phyloP scores from a whole-genome alignment of 2,329 filamentous ascomycete species.

The Chrysoporthe deuterocubensis region DNA sequence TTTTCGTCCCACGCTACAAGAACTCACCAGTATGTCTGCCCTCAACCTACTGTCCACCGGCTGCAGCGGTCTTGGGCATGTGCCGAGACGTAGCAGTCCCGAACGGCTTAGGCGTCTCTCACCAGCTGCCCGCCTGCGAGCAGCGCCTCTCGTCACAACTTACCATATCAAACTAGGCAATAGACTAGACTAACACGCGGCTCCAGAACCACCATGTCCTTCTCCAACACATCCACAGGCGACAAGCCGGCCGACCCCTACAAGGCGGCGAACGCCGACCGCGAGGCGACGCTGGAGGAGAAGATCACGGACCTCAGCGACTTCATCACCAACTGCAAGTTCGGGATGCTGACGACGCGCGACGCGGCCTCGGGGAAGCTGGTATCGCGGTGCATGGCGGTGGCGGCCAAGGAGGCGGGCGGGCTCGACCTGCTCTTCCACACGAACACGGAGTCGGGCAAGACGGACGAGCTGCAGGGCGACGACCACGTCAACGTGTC shows the following conservation, averaged over 20 bases:
- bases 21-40: conserved; percentile 22
- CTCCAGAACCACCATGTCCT: conserved; percentile 34
- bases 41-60: conserved; percentile 7
- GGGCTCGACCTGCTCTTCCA: conserved; percentile 87
- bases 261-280: conserved; percentile 71
- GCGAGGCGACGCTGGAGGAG: conserved; percentile 65
- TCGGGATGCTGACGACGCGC: conserved; percentile 86
- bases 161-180: neutral
- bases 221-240: conserved; percentile 65
- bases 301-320: conserved; percentile 75
- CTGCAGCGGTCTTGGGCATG: neutral
- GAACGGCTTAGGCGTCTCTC: neutral
- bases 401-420: conserved; percentile 78
- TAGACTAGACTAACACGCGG: conserved; percentile 12
- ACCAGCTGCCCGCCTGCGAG: neutral
- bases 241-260: conserved; percentile 75
- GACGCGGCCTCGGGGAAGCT: conserved; percentile 67
- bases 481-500: conserved; percentile 80
- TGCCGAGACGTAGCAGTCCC: neutral
- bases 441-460: conserved; percentile 88
- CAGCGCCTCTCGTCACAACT: neutral
- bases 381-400: conserved; percentile 83
- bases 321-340: conserved; percentile 77
- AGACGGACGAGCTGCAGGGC: conserved; percentile 77
- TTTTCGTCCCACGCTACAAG: neutral